phyloP scores from a whole-genome alignment of 139 green algal genomes.

The Chlamydomonas sp. region DNA sequence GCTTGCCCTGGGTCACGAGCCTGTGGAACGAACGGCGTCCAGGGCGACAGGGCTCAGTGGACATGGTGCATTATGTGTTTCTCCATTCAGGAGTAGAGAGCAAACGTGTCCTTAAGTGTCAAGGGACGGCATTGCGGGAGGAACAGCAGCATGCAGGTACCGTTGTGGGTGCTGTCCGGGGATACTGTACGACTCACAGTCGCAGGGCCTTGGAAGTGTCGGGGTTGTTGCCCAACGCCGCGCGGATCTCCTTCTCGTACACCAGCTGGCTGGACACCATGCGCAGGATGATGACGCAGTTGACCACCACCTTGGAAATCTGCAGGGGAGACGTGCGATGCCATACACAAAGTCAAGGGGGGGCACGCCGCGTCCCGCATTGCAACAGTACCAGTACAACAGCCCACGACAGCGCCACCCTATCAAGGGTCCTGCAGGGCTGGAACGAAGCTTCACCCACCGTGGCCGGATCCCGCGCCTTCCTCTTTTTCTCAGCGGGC shows the following conservation, averaged over 20 bases:
- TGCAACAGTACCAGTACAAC: no score
- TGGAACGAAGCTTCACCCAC: not conserved
- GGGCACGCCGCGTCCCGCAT: not conserved
- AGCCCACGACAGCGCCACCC: no score
- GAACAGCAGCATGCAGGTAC: no score
- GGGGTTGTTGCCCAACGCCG: slow-evolving; percentile 65
- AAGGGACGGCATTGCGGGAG: no score
- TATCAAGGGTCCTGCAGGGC: not conserved
- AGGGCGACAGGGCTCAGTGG: not conserved
- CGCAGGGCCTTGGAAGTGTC: slow-evolving; percentile 67
- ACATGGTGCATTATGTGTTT: no score
- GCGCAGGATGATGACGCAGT: slow-evolving; percentile 35
- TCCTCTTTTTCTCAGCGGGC: slow-evolving; percentile 29
- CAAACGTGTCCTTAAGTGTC: not conserved
- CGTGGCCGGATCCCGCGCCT: slow-evolving; percentile 31
- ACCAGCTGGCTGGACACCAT: slow-evolving; percentile 31
- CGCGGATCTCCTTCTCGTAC: slow-evolving; percentile 44
- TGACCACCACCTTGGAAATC: slow-evolving; percentile 37
- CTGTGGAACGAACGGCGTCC: not conserved
- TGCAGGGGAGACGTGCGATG: not conserved
- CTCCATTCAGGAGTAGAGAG: not conserved
- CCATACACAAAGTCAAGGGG: not conserved
- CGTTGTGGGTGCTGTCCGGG: no score
- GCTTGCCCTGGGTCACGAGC: slow-evolving; percentile 51
- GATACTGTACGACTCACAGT: slow-evolving; percentile 25